A percentile compares a stretch with the other conserved stretches of the same genome.
These are phyloP conservation scores for Ustilaginoidea virens DNA, from an alignment of 2,329 filamentous ascomycete species.

Conservation along the genomic window DNA sequence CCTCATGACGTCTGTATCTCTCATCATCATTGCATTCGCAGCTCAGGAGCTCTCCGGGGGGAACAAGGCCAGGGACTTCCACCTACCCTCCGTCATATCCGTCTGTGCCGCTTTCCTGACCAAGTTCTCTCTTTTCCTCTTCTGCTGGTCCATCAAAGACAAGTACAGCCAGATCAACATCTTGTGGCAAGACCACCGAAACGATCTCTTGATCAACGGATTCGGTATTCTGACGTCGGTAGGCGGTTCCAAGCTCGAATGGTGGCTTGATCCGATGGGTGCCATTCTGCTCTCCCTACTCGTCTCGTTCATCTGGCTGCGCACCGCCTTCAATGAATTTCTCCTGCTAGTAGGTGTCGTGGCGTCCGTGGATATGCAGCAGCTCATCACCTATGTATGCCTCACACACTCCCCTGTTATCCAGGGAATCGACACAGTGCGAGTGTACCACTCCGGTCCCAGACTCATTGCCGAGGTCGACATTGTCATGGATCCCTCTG, in stretches of 20 bases:
- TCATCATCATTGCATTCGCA: conserved; percentile 86
- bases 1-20: conserved; percentile 82
- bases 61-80: conserved; percentile 47
- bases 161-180: conserved; percentile 86
- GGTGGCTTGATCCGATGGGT: conserved; percentile 93
- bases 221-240: conserved; percentile 84
- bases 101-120: conserved; percentile 73
- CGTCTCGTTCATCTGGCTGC: conserved; percentile 68
- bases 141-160: conserved; percentile 83
- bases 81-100: conserved; percentile 71
- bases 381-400: conserved; percentile 83
- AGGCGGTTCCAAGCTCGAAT: conserved; percentile 73
- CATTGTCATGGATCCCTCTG: conserved; percentile 73
- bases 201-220: conserved; percentile 93
- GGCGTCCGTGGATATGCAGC: conserved; percentile 71
- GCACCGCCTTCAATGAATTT: conserved; percentile 80
- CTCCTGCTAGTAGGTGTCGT: conserved; percentile 80
- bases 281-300: conserved; percentile 70
- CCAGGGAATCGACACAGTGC: conserved; percentile 81
- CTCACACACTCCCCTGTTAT: conserved; percentile 80
- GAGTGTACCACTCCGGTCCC: conserved; percentile 81
- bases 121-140: conserved; percentile 72
- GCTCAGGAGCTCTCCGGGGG: conserved; percentile 49
- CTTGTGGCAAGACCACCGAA: conserved; percentile 92
- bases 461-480: conserved; percentile 91